These are phyloP conservation scores for Heliamphora exappendiculata DNA, from an alignment of 148 eudicot species.

Conservation along the genomic window DNA sequence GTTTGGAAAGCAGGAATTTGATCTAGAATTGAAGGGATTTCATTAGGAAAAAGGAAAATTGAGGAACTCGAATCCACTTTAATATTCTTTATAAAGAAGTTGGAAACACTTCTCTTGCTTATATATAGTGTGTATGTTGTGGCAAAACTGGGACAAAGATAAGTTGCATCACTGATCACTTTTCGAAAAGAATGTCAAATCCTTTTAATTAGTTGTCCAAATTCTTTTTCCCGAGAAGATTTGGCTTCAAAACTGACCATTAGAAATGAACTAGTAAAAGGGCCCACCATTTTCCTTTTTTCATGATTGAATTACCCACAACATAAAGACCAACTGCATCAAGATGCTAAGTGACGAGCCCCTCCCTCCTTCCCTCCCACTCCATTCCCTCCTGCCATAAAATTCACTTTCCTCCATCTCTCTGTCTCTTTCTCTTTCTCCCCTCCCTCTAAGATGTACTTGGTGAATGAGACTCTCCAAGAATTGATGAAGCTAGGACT, in stretches of 20 bases:
- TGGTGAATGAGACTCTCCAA: not conserved
- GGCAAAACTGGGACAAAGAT: not conserved
- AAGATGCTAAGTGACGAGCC: not conserved
- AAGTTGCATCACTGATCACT: not conserved
- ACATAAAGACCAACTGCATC: not conserved
- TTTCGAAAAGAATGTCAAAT: not conserved
- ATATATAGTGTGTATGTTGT: too few species aligned
- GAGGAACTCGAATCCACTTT: not conserved
- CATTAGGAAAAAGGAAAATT: not conserved
- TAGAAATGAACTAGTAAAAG: not conserved
- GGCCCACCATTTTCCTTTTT: not conserved
- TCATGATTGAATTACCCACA: constrained; percentile 4
- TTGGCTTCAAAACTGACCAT: not conserved
- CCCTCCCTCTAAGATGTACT: not conserved
- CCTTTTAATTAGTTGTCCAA: not conserved
- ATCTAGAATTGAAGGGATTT: not conserved
- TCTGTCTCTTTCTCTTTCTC: not conserved
- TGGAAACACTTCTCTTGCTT: too few species aligned
- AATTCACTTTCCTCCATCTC: not conserved
- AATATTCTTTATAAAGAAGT: too few species aligned
- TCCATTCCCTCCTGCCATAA: not conserved
- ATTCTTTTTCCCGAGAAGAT: not conserved
- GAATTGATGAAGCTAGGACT: not conserved
- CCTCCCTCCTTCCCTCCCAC: not conserved
- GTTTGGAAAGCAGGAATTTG: not conserved